Conservation (phyloP, 2,329 filamentous ascomycete genomes). For the Laburnicola sp. region DNA sequence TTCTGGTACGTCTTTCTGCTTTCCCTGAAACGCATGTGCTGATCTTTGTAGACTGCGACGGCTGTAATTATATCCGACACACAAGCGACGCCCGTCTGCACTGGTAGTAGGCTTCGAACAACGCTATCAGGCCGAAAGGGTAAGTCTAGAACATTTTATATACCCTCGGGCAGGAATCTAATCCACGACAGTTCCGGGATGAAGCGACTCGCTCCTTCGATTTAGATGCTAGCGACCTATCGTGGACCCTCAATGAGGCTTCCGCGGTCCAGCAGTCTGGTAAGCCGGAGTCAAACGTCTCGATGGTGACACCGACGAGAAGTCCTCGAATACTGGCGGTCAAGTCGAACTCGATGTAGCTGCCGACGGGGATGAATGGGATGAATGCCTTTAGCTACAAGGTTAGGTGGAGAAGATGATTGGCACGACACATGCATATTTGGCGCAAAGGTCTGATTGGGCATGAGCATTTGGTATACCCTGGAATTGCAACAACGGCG, state of each 20-base stretch:
- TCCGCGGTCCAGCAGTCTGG: slow-evolving; percentile 17
- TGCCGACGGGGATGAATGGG: slow-evolving; percentile 41
- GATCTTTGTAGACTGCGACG: slow-evolving; percentile 36
- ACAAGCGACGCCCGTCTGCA: slow-evolving; percentile 44
- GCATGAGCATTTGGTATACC: slow-evolving; percentile 7
- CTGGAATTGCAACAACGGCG: background rate
- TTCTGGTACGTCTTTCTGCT: slow-evolving; percentile 52
- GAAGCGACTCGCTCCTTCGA: slow-evolving; percentile 62
- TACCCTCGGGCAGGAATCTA: background rate
- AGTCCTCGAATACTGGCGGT: slow-evolving; percentile 15
- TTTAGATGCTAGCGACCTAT: slow-evolving; percentile 65
- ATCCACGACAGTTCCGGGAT: slow-evolving; percentile 51
- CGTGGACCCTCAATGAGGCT: slow-evolving; percentile 59
- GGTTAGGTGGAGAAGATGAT: background rate
- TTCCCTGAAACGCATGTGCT: background rate
- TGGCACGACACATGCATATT: slow-evolving; percentile 1
- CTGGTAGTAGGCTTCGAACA: slow-evolving; percentile 50
- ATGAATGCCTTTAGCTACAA: slow-evolving; percentile 1
- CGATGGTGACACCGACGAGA: slow-evolving; percentile 18
- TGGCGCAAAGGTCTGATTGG: slow-evolving; percentile 1
- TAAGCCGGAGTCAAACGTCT: background rate
- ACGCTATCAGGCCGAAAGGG: slow-evolving; percentile 66
- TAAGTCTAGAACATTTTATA: slow-evolving; percentile 17
- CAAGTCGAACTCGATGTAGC: slow-evolving; percentile 41
- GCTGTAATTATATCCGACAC: slow-evolving; percentile 45